These are phyloP conservation scores for Bauhinia variegata DNA, from an alignment of 306 rosid species.

Conservation along the genomic window DNA sequence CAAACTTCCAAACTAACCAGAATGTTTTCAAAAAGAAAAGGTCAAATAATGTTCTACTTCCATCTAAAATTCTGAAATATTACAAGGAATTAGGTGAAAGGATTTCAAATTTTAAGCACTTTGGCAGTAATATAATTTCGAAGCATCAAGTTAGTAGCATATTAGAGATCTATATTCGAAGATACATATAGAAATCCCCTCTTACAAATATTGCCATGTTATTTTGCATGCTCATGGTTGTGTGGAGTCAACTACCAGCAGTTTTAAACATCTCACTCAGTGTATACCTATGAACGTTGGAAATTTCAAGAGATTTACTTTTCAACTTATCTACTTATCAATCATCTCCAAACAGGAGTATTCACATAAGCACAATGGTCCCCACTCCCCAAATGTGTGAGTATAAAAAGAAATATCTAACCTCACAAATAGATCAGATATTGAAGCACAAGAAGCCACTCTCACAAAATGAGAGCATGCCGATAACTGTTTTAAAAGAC, in stretches of 20 bases:
- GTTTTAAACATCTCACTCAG: neutral
- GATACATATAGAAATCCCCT: conserved; percentile 3
- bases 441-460: conserved; percentile 78
- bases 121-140: neutral
- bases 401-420: conserved; percentile 43
- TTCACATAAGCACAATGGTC: neutral
- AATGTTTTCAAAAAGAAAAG: too few relatives aligned
- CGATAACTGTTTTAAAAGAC: conserved; percentile 52
- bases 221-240: conserved; percentile 10
- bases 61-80: conserved; percentile 16
- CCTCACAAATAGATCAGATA: conserved; percentile 80
- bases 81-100: conserved; percentile 3
- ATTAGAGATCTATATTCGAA: neutral
- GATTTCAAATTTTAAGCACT: conserved; percentile 21
- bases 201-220: conserved; percentile 2
- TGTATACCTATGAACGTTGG: neutral
- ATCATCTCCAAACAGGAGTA: conserved; percentile 26
- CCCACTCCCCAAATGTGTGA: neutral
- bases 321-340: neutral
- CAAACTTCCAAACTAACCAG: neutral
- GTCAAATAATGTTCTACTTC: neutral
- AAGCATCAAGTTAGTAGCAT: conserved; percentile 5
- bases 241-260: neutral
- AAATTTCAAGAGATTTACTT: conserved; percentile 13
- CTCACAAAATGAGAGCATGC: conserved; percentile 63